Base-by-base conservation (phyloP, 192 early-diverging fungal species). In the Diversispora epigaea region DNA sequence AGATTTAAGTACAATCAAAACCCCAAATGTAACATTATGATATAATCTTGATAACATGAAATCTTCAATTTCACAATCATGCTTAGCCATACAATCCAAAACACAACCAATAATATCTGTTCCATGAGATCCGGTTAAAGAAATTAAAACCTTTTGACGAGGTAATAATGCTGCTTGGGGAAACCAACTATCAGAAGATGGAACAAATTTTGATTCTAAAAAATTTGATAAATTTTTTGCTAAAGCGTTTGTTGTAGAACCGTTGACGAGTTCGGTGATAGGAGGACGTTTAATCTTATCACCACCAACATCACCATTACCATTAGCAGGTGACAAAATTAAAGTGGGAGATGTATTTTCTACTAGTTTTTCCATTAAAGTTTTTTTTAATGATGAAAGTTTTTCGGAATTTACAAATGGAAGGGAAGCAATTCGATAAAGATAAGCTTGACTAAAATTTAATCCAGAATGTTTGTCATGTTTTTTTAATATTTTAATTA, bases 1-100 rank as follows among this genome's bases (percentile, higher is more conserved):
- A 44, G 89, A 85, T 50, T 84, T 86, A 69, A 96, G 77, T 12
- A 87, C 86, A 40, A 95, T 89, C 19, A 94, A 83, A n/a, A 93
- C 93, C 22, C 93, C 93, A 84, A 96, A 96, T 1, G 94, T 95
- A n/a, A 96, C 94, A 77, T 95, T 91, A 81, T 96, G 94, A 83
- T 96, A 92, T 41, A 96, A 80, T 61, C 94, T 91, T 15, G 93
- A 93, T 15, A 96, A 84, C 71, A 91, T 92, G 77, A 96, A 95
- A 78, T 96, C 94, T 21, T 90, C 88, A 40, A 96, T 89, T n/a
- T 83, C 84, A 77, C 93, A 93, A 19, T 89, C 80, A 77, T 92
- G 87, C 63, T 84, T 87, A 41, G 92, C 90, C 12, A 93, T 81
- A 67, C 90, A 91, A 52, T 87, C 84, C 10, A 96, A 84, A 6